Evolutionary conservation across 345 rosid species (phyloP), one percentile per base, ranked within the genome.

Genomic region (Rhizophora apiculata): DNA sequence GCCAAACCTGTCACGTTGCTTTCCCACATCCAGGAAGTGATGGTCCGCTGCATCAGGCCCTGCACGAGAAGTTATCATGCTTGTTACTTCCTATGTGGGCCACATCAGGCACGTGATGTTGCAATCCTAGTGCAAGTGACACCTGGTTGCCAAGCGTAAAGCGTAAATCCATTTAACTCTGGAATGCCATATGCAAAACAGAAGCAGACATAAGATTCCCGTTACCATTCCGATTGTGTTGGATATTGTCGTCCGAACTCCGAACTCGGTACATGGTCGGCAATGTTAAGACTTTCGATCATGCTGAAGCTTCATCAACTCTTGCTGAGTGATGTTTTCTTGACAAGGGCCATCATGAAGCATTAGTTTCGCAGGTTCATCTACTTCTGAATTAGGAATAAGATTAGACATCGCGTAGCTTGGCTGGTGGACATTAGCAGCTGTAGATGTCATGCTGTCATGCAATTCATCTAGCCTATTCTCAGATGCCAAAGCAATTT

Each of bases 101-200:
- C 24, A 74, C 79, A 49, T 55, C 69, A 6, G 85, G 68, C 78
- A 85, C 80, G 4, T 89, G 79, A 39, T 82, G 84, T 68, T 88
- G 95, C 78, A 91, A 82, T 43, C 98, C 95, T 64, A 91, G 61
- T n/a, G 91, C 90, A 16, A 89, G 80, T 22, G 92, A 85, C 68
- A 83, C 91, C 64, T 86, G 87, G 1, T 73, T 81, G 63, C 89
- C 86, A 51, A 74, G 80, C 6, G 76, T 68, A 37, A 51, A 74
- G 80, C 6, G 76, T 68, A 37, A 81, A 78, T 64, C 80, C 72
- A 18, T 82, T 81, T 65, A 86, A 74, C 68, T 85, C 86, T 21
- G 86, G 65, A 68, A 83, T 69, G 48, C 80, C 84, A 66, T 72
- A 86, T 54, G 78, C 49, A 26, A 24, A 24, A 75, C 68, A 19